A percentile compares a stretch with the other conserved stretches of the same genome.
Conservation (phyloP, 371 early-diverging fungal species). For the Syncephalastrum monosporum region DNA sequence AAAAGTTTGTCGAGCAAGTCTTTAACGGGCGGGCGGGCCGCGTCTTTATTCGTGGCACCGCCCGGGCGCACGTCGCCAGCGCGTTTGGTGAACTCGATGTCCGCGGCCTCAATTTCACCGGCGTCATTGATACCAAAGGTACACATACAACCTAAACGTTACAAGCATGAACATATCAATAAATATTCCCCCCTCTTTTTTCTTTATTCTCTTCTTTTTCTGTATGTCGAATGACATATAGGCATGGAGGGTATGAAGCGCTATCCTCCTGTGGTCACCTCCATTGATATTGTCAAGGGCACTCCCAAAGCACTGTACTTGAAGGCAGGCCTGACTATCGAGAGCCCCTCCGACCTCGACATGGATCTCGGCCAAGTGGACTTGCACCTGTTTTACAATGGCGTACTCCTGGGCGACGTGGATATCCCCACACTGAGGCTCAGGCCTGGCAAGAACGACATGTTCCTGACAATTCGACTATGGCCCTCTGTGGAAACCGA, state of each 20-base stretch:
- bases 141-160: constrained; percentile 4
- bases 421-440: constrained; percentile 29
- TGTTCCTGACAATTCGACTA: neutral
- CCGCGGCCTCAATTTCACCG: constrained; percentile 38
- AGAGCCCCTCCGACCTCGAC: constrained; percentile 40
- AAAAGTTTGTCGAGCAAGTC: constrained; percentile 24
- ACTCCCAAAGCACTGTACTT: constrained; percentile 29
- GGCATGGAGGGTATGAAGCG: constrained; percentile 43
- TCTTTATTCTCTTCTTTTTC: neutral
- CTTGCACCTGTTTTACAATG: constrained; percentile 26
- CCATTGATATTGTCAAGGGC: constrained; percentile 29
- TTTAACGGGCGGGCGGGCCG: constrained; percentile 15
- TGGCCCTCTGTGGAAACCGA: too few relatives aligned
- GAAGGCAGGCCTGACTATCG: constrained; percentile 21
- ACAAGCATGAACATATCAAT: neutral
- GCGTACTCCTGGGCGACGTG: constrained; percentile 32
- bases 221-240: constrained; percentile 9
- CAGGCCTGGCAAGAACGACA: constrained; percentile 16
- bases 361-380: constrained; percentile 37
- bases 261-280: constrained; percentile 36
- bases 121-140: constrained; percentile 43
- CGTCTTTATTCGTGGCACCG: constrained; percentile 40
- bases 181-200: neutral
- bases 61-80: constrained; percentile 37
- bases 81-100: constrained; percentile 40